phyloP scores from a whole-genome alignment of 2,329 filamentous ascomycete genomes.

The Coniochaeta sp. region DNA sequence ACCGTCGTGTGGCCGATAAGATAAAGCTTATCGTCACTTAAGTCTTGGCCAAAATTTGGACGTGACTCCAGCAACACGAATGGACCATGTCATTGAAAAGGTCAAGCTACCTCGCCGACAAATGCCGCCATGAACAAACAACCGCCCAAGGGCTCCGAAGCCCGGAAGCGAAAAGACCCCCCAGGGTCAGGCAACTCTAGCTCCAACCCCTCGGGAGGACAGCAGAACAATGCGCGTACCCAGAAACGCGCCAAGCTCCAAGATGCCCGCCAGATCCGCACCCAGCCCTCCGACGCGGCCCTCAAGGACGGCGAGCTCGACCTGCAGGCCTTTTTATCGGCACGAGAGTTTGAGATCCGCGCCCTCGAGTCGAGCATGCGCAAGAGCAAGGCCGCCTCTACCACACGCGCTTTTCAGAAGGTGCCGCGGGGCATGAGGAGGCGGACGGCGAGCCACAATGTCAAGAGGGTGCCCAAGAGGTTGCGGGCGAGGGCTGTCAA shows the following conservation, averaged over 20 bases:
- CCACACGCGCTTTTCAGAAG: constrained; percentile 79
- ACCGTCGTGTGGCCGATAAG: not conserved
- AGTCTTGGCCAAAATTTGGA: not conserved
- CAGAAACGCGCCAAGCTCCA: constrained; percentile 39
- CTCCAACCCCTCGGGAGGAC: too few species aligned
- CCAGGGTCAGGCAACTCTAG: not conserved
- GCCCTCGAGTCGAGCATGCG: constrained; percentile 78
- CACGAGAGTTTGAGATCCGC: constrained; percentile 83
- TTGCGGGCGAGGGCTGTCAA: constrained; percentile 60
- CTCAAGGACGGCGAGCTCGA: constrained; percentile 73
- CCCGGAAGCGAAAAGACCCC: constrained; percentile 6
- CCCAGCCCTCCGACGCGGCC: constrained; percentile 42
- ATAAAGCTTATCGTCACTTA: not conserved
- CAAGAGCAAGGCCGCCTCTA: constrained; percentile 55
- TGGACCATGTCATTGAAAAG: not conserved
- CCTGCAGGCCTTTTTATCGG: constrained; percentile 74
- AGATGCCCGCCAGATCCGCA: constrained; percentile 41
- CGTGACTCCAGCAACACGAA: not conserved
- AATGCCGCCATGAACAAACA: constrained; percentile 5
- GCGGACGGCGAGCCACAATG: constrained; percentile 91
- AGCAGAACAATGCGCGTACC: constrained; percentile 14
- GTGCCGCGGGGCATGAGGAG: constrained; percentile 79
- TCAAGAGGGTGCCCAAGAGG: constrained; percentile 76
- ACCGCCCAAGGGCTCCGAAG: not conserved
- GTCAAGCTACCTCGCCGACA: not conserved